Percentiles rank a stretch among this genome's conserved stretches.
Evolutionary conservation across 345 rosid species (phyloP).

Genomic region (Salix brachista): DNA sequence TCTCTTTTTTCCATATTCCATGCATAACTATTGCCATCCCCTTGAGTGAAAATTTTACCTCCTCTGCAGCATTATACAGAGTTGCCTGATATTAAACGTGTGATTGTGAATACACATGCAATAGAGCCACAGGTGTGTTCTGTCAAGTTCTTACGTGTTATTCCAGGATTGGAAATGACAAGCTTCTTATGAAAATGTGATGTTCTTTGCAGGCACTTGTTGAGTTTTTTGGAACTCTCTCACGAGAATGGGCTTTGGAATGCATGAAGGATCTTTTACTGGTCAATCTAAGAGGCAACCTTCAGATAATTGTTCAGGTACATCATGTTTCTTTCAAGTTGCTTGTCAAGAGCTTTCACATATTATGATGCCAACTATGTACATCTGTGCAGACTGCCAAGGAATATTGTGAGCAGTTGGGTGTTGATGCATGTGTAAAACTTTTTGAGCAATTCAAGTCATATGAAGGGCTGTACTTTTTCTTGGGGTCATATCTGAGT

Average conservation of each 20-base stretch:
- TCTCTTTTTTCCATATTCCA: neutral
- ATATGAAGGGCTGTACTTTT: slow-evolving; percentile 95
- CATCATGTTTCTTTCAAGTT: slow-evolving; percentile 13
- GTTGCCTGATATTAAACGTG: slow-evolving; percentile 96
- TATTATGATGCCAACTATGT: neutral
- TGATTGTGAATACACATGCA: slow-evolving; percentile 97
- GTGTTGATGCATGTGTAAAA: slow-evolving; percentile 88
- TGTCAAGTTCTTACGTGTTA: neutral
- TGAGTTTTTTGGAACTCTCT: slow-evolving; percentile 96
- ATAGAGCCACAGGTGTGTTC: slow-evolving; percentile 92
- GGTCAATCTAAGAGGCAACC: slow-evolving; percentile 89
- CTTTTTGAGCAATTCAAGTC: slow-evolving; percentile 97
- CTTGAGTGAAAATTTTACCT: slow-evolving; percentile 1
- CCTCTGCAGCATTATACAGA: slow-evolving; percentile 88
- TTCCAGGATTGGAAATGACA: neutral
- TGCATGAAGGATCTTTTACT: slow-evolving; percentile 98
- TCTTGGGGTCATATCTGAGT: slow-evolving; percentile 92
- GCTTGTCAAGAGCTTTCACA: slow-evolving; percentile 9
- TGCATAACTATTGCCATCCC: neutral
- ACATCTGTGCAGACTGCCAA: slow-evolving; percentile 67
- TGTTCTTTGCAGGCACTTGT: slow-evolving; percentile 70
- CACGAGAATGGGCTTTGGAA: slow-evolving; percentile 98
- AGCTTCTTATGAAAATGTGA: neutral
- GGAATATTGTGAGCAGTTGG: slow-evolving; percentile 97
- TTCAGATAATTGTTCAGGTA: slow-evolving; percentile 98